phyloP scores from a whole-genome alignment of 371 early-diverging fungal species.

The Saksenaea vasiformis region DNA sequence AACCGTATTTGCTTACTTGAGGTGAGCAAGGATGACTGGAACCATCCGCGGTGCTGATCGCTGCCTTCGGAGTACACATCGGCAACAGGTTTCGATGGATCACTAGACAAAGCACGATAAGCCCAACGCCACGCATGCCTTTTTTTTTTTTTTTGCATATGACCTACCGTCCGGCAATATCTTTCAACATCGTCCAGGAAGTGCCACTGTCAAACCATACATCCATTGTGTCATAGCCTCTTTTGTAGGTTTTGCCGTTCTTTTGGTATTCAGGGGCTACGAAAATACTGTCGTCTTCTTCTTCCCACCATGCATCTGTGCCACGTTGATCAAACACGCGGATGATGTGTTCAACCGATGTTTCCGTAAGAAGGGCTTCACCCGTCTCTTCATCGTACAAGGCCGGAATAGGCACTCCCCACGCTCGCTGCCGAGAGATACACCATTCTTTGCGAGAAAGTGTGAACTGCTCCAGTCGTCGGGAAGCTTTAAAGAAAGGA shows the following conservation, averaged over 20 bases:
- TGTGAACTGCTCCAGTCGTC: constrained; percentile 68
- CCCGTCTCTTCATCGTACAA: constrained; percentile 69
- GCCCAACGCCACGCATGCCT: not conserved
- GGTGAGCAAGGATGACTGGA: constrained; percentile 92
- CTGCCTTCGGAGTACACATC: constrained; percentile 94
- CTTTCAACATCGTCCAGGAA: constrained; percentile 77
- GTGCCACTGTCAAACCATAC: constrained; percentile 96
- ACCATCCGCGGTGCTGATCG: constrained; percentile 98
- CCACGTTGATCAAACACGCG: constrained; percentile 63
- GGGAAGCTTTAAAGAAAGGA: constrained; percentile 30
- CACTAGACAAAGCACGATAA: constrained; percentile 14
- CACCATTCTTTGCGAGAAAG: constrained; percentile 84
- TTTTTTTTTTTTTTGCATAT: not conserved
- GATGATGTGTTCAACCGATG: constrained; percentile 71
- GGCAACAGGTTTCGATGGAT: constrained; percentile 54
- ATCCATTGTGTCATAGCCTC: constrained; percentile 89
- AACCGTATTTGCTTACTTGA: constrained; percentile 47
- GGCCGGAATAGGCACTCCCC: constrained; percentile 86
- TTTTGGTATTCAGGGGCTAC: constrained; percentile 68
- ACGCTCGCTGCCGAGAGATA: constrained; percentile 87
- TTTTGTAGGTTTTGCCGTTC: constrained; percentile 52
- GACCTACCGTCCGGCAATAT: constrained; percentile 3
- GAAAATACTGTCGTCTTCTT: constrained; percentile 68
- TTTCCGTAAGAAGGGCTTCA: constrained; percentile 67
- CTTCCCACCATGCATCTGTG: constrained; percentile 81